A percentile compares a stretch with the other conserved stretches of the same genome.
These are phyloP conservation scores for Musa balbisiana DNA, from an alignment of 202 grass and related monocot species.

Conservation along the genomic window DNA sequence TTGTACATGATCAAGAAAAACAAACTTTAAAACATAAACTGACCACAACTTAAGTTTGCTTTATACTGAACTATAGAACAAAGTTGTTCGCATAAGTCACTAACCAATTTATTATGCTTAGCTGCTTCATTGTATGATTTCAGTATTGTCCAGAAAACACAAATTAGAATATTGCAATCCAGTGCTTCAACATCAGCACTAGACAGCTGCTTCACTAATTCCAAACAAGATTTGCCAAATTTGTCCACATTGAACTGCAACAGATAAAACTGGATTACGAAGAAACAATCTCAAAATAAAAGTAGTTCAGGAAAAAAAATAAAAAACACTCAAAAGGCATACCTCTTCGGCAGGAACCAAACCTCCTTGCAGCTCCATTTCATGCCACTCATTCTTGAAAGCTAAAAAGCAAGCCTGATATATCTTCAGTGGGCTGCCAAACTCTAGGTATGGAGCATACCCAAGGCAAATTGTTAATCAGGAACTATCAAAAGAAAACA, in stretches of 20 bases:
- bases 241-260: slow-evolving; percentile 51
- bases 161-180: slow-evolving; percentile 60
- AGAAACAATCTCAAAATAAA: not conserved
- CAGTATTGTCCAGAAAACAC: slow-evolving; percentile 79
- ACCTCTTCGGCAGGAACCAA: slow-evolving; percentile 47
- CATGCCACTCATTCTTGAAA: slow-evolving; percentile 66
- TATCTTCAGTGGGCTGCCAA: slow-evolving; percentile 39
- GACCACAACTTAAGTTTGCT: too few relatives aligned
- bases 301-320: not conserved
- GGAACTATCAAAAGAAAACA: not conserved
- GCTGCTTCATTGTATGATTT: slow-evolving; percentile 38
- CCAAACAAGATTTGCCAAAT: slow-evolving; percentile 43
- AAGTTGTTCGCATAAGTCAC: slow-evolving; percentile 13
- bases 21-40: not conserved
- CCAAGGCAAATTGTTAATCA: not conserved
- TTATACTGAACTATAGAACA: not conserved
- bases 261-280: not conserved
- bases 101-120: slow-evolving; percentile 44
- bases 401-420: slow-evolving; percentile 54
- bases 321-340: not conserved
- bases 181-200: slow-evolving; percentile 46
- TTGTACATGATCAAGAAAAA: not conserved
- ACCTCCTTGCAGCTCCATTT: slow-evolving; percentile 29
- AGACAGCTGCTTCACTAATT: slow-evolving; percentile 60
- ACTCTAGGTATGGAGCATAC: slow-evolving; percentile 28